Percentiles rank a stretch among this genome's conserved stretches.
phyloP scores from a whole-genome alignment of 2,329 filamentous ascomycete genomes.

The Endothia cerciana region DNA sequence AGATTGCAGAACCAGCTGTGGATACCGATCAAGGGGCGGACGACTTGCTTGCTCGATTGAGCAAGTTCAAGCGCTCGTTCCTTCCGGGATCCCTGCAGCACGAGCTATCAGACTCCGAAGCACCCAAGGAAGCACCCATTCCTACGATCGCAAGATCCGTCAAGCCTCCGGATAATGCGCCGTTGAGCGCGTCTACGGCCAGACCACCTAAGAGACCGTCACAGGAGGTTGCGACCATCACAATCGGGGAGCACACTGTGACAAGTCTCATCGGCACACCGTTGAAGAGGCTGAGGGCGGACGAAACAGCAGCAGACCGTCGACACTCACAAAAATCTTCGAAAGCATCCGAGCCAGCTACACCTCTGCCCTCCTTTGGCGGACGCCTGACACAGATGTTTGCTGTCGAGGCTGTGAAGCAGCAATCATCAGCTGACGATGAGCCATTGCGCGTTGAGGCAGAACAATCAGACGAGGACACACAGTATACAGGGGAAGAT shows the following conservation, averaged over 20 bases:
- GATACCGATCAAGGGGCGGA: conserved; percentile 4
- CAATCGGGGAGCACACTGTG: conserved; percentile 69
- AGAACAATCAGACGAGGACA: conserved; percentile 24
- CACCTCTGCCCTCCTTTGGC: conserved; percentile 47
- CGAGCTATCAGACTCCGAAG: conserved; percentile 24
- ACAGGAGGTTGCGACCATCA: conserved; percentile 72
- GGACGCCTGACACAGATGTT: conserved; percentile 50
- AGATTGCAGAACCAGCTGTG: neutral
- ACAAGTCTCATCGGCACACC: conserved; percentile 67
- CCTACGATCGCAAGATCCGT: conserved; percentile 40
- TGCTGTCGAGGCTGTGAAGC: conserved; percentile 41
- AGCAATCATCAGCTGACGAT: conserved; percentile 27
- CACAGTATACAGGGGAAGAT: conserved; percentile 23
- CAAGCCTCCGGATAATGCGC: conserved; percentile 35
- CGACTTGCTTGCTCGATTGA: conserved; percentile 17
- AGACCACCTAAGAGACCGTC: conserved; percentile 58
- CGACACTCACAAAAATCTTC: conserved; percentile 41
- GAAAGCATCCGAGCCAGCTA: conserved; percentile 31
- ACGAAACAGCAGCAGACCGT: conserved; percentile 40
- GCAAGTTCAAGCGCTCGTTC: conserved; percentile 24
- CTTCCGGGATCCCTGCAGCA: conserved; percentile 27
- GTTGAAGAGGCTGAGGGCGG: conserved; percentile 49
- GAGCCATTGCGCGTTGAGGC: conserved; percentile 30
- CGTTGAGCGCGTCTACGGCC: conserved; percentile 30
- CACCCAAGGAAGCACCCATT: conserved; percentile 37